Percentiles rank a stretch among this genome's conserved stretches.
Evolutionary conservation across 805 yeast genomes (phyloP).

Genomic region (Isabelozyma rhagii): DNA sequence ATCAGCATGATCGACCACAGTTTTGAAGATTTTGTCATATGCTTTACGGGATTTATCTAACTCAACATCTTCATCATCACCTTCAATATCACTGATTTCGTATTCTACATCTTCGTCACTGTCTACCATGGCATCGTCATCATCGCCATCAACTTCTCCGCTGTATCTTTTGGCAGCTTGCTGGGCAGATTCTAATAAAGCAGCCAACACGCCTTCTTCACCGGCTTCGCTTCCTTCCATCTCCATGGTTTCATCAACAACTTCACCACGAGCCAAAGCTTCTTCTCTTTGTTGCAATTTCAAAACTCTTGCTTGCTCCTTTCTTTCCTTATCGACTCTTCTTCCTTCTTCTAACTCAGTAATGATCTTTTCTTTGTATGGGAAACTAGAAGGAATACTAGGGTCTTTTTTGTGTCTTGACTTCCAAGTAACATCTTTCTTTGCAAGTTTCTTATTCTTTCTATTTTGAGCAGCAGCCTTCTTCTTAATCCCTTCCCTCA

Average conservation of each 20-base stretch:
- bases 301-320: constrained; percentile 46
- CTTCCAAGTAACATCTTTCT: constrained; percentile 93
- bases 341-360: constrained; percentile 66
- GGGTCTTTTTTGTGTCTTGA: constrained; percentile 81
- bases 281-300: constrained; percentile 46
- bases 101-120: constrained; percentile 39
- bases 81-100: constrained; percentile 37
- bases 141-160: constrained; percentile 45
- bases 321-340: constrained; percentile 53
- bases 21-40: constrained; percentile 88
- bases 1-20: constrained; percentile 90
- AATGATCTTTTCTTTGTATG: constrained; percentile 83
- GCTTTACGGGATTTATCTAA: constrained; percentile 81
- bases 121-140: constrained; percentile 30
- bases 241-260: constrained; percentile 32
- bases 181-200: constrained; percentile 86
- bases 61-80: constrained; percentile 41
- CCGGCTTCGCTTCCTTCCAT: constrained; percentile 38
- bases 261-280: constrained; percentile 36
- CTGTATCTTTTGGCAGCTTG: constrained; percentile 75
- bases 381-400: constrained; percentile 93
- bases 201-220: constrained; percentile 61
- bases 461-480: constrained; percentile 90
- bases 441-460: constrained; percentile 76
- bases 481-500: constrained; percentile 95